Evolutionary conservation across 768 basidiomycete species (phyloP), one percentile per base, ranked within the genome.

Genomic region (Tylopilus cervinicoccineus): DNA sequence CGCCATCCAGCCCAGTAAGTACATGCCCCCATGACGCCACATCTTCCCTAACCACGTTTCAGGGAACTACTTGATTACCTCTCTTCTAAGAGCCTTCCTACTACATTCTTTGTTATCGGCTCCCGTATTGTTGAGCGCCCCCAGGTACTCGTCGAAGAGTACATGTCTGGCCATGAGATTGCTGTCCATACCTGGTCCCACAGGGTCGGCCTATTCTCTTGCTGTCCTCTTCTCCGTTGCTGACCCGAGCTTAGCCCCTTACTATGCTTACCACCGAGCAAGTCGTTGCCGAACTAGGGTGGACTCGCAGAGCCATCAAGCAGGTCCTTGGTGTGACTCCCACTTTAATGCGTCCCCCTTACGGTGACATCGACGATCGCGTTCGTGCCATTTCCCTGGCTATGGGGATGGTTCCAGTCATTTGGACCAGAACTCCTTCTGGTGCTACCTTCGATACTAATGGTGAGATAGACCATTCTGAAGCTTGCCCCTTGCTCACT

Each of bases 141-240:
- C 12, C 61, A 72, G 13, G 78, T 93, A 50, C 75, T 97, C 16
- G 69, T 88, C 42, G 81, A 88, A 57, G 85, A 89, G 60, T 89
- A 88, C 69, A 86, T 88, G 84, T 47, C 69, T 22, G 86, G 87
- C 37, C 82, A 90, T 62, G 86, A 91, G 65, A 83, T 89, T 59
- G 80, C 82, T 52, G 84, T 92, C 3, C 90, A 93, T 69, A 93
- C 92, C 11, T 97, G 93, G 93, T 88, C 88, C 1, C 93, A 95
- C 65, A 79, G 70, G 47, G 85, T 80, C 48, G 16, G 73, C 61
- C 1, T 32, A 12, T 42, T 43, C 4, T 28, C 6, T 28, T 45
- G 23, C 33, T 19, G 8, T 9, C 26, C 9, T 20, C 33, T 6
- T 55, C 16, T 38, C 24, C 43, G 16, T 63, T 22, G 57, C 53